Conservation (phyloP, 2,329 filamentous ascomycete species). For the Aspergillus melleus region DNA sequence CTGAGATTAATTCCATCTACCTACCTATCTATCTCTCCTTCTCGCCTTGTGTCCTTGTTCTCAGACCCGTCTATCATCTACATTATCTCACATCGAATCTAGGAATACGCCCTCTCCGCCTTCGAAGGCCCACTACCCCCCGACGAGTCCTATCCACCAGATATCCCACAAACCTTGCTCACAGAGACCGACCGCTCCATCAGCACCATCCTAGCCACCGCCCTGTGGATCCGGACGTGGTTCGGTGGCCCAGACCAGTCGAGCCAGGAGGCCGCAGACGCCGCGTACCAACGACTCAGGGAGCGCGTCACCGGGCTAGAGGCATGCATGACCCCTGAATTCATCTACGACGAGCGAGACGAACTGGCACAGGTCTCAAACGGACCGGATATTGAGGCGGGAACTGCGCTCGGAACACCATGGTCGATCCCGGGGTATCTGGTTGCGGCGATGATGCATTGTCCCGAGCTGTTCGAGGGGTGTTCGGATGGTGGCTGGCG, state of each 20-base stretch:
- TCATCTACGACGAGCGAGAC: not conserved
- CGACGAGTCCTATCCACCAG: not conserved
- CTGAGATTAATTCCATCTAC: not conserved
- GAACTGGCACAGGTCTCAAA: not conserved
- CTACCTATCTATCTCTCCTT: not conserved
- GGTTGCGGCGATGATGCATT: not conserved
- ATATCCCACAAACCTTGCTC: not conserved
- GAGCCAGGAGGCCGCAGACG: not conserved
- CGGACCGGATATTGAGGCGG: not conserved
- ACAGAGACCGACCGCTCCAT: not conserved
- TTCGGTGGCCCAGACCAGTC: not conserved
- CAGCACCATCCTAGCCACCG: not conserved
- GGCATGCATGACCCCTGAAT: not conserved
- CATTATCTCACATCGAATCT: too few species aligned
- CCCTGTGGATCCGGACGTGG: not conserved
- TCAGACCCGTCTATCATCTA: too few species aligned
- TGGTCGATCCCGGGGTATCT: not conserved
- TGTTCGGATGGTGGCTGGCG: not conserved
- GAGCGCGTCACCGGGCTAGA: not conserved
- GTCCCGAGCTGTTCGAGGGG: not conserved
- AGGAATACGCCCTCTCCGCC: too few species aligned
- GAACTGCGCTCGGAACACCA: not conserved
- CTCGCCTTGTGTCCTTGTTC: too few species aligned
- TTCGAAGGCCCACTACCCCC: not conserved
- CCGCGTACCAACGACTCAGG: not conserved